These are phyloP conservation scores for Metschnikowia bowlesiae DNA, from an alignment of 805 yeast species.

Conservation along the genomic window DNA sequence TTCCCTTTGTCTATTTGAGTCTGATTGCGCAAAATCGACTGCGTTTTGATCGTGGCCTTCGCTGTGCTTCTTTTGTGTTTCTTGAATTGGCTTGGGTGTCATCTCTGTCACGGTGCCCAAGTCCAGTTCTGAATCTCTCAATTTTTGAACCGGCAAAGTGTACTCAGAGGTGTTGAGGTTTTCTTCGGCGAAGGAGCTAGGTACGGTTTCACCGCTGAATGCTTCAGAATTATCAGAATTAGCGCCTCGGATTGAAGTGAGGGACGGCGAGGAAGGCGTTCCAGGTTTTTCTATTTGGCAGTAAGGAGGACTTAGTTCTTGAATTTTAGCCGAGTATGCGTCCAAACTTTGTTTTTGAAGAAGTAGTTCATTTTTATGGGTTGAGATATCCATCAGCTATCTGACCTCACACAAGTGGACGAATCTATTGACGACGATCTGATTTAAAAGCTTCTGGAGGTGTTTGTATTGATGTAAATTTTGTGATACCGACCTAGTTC, in stretches of 20 bases:
- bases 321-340: not conserved
- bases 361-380: not conserved
- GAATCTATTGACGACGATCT: not conserved
- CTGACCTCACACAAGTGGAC: not conserved
- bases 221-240: conserved; percentile 15
- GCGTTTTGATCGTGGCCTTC: not conserved
- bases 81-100: not conserved
- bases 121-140: conserved; percentile 13
- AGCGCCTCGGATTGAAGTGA: conserved; percentile 11
- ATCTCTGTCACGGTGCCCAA: conserved; percentile 9
- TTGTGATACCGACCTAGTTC: not conserved
- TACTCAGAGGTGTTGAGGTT: conserved; percentile 6
- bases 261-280: conserved; percentile 16
- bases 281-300: not conserved
- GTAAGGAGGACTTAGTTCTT: conserved; percentile 2
- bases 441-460: not conserved
- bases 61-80: not conserved
- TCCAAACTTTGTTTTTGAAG: not conserved
- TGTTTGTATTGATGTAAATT: not conserved
- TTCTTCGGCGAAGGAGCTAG: conserved; percentile 18
- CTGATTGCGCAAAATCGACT: not conserved
- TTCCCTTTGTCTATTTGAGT: not conserved
- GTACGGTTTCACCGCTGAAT: conserved; percentile 16
- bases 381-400: conserved; percentile 2
- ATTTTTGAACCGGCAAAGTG: conserved; percentile 7